Base-by-base conservation (phyloP, 805 yeast genomes). In the Suhomyces pyralidae region DNA sequence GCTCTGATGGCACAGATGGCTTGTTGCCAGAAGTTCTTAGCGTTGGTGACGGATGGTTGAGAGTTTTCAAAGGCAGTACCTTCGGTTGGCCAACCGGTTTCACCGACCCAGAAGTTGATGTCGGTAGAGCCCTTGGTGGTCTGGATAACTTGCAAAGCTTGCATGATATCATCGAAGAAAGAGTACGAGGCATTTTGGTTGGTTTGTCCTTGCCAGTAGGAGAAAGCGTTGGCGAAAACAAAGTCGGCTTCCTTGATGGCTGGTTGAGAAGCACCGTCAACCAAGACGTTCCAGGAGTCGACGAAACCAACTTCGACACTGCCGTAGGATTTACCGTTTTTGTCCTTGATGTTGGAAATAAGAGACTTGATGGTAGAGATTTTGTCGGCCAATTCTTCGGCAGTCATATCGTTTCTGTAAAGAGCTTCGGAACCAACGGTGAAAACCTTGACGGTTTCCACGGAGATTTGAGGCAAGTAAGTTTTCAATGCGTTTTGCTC, bases 131-230 rank as follows among this genome's bases (percentile, higher is more conserved):
- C 97, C 80, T 93, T 92, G 62, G 81, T 72, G 61, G 90, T 78
- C 81, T 93, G 97, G 64, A 93, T 83, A 56, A 80, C 78, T 78
- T 90, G 96, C 70, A 93, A 77, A 60, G 97, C 97, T 81, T 93
- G 97, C 97, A 92, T 91, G 71, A 93, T 90, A 71, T 93, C 97
- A 70, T 92, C 97, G 61, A 90, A 82, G 86, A 92, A 93, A 2
- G 97, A 90, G 81, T 83, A 89, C 15, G 96, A 83, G 25, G 97
- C 82, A 71, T 92, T 92, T 48, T 71, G 66, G 81, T 80, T 81
- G 60, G 90, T 81, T 78, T 91, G 97, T 44, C 97, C 97, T 79
- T 93, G 98, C 98, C 98, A 93, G 85, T 92, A 93, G 7, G 97
- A 89, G 82, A 93, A 93, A 48, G 97, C 97, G 69, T 93, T 93